Evolutionary conservation across 768 basidiomycete species (phyloP), one percentile per base, ranked within the genome.

Genomic region (Tylopilus cervinicoccineus): DNA sequence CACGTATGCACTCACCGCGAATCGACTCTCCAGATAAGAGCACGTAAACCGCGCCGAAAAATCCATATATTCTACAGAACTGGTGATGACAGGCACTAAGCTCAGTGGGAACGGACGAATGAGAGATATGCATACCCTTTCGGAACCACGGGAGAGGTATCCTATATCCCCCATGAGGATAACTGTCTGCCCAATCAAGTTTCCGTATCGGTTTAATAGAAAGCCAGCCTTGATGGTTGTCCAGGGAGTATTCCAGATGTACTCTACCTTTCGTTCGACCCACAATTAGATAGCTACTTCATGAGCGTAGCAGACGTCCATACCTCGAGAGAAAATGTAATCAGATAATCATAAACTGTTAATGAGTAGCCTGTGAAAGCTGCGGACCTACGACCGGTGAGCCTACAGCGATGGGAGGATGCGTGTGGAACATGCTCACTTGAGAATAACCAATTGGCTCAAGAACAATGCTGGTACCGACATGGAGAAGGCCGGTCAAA

Each of bases 1-100:
- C n/a, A n/a, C n/a, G n/a, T 2, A 22, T 2, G 31, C 9, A 56
- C 61, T 45, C 31, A 62, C 60, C 33, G 13, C 63, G 62, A 19
- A 64, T 58, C 1, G 56, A 55, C 19, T 62, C 59, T 13, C 43
- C 34, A 9, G 53, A 45, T 5, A 61, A 20, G 11, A 53, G 1
- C 28, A 49, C 38, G 32, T 44, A 53, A 28, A 33, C 16, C 19
- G 24, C 0, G 17, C 16, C 20, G 38, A 11, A 34, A 13, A 31
- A 0, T 4, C 13, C 34, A 20, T 19, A 36, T 12, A 1, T 17
- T 11, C 14, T 19, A 11, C 34, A 36, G 13, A 36, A 36, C 34
- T 36, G 11, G 10, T 17, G 19, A 9, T 20, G 19, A 17, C 7
- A 17, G 6, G n/a, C n/a, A 11, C 10, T 36, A 19, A 20, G 34